Conservation (phyloP, 208 protist species). For the Porcisia hertigi region DNA sequence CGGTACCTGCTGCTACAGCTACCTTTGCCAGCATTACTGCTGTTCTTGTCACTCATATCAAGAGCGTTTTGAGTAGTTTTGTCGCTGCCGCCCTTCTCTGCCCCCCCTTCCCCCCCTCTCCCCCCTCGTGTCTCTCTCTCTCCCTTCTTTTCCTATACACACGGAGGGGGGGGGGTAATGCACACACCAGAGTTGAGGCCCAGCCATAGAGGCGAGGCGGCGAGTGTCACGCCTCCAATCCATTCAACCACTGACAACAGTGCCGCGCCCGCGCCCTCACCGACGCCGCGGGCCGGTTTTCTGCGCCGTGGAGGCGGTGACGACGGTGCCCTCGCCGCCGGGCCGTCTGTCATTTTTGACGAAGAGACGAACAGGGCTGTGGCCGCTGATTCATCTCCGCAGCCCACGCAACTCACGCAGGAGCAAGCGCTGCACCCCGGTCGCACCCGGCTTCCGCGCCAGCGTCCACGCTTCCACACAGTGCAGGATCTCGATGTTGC, state of each 20-base stretch:
- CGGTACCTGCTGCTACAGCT: no score
- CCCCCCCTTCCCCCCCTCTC: background rate
- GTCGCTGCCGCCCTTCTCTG: background rate
- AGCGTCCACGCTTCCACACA: slow-evolving; percentile 82
- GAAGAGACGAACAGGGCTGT: slow-evolving; percentile 33
- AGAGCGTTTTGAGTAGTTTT: no score
- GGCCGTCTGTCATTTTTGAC: slow-evolving; percentile 63
- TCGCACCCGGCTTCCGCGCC: slow-evolving; percentile 39
- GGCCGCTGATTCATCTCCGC: slow-evolving; percentile 31
- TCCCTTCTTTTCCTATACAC: background rate
- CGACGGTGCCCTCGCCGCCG: slow-evolving; percentile 40
- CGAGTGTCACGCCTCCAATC: slow-evolving; percentile 7
- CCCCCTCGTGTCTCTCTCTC: background rate
- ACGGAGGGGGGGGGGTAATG: background rate
- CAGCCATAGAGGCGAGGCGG: slow-evolving; percentile 9
- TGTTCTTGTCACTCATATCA: no score
- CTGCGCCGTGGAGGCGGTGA: slow-evolving; percentile 20
- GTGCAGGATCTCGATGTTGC: slow-evolving; percentile 86
- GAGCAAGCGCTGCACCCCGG: slow-evolving; percentile 6
- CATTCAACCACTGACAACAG: background rate
- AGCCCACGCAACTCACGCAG: slow-evolving; percentile 43
- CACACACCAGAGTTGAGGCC: slow-evolving; percentile 28
- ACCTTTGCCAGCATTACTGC: no score
- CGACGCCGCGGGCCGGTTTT: slow-evolving; percentile 14
- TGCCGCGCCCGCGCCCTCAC: background rate